These are phyloP conservation scores for Forsythia viridissima DNA, from an alignment of 257 asterid species.

Conservation along the genomic window DNA sequence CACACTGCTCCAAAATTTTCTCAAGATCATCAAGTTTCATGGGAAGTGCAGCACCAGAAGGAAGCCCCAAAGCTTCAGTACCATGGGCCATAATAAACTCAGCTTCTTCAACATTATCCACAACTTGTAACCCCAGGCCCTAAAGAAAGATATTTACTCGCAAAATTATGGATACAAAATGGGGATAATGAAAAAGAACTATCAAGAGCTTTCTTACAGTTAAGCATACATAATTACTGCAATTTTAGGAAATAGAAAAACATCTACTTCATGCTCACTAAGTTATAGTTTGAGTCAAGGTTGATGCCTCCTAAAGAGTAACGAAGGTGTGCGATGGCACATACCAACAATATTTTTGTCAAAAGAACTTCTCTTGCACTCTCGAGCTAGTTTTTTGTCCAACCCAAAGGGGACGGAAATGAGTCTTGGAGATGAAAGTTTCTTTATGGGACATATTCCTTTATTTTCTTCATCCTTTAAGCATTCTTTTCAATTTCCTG, in stretches of 20 bases:
- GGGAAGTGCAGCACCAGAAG: slow-evolving; percentile 73
- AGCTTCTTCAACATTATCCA: slow-evolving; percentile 73
- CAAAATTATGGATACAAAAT: slow-evolving; percentile 1
- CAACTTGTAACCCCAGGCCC: slow-evolving; percentile 89
- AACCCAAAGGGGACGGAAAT: not conserved
- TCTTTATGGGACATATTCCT: not conserved
- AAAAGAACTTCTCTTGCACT: not conserved
- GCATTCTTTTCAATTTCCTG: not conserved
- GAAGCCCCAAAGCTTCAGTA: slow-evolving; percentile 89
- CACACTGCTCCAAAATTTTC: slow-evolving; percentile 71
- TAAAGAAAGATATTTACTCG: slow-evolving; percentile 33
- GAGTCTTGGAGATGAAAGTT: not conserved
- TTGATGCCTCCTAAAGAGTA: not conserved
- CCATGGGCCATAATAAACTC: slow-evolving; percentile 92
- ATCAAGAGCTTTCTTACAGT: not conserved
- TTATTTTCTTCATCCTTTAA: not conserved
- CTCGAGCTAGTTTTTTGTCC: not conserved
- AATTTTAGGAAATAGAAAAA: not conserved
- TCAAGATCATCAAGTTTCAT: slow-evolving; percentile 73
- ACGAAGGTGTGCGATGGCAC: not conserved
- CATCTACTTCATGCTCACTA: slow-evolving; percentile 1
- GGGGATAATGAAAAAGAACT: slow-evolving; percentile 8
- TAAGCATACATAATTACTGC: not conserved
- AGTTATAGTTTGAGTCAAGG: not conserved
- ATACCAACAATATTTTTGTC: not conserved